Conservation (phyloP, 163 green algal genomes). For the Chlamydomonas reinhardtii region DNA sequence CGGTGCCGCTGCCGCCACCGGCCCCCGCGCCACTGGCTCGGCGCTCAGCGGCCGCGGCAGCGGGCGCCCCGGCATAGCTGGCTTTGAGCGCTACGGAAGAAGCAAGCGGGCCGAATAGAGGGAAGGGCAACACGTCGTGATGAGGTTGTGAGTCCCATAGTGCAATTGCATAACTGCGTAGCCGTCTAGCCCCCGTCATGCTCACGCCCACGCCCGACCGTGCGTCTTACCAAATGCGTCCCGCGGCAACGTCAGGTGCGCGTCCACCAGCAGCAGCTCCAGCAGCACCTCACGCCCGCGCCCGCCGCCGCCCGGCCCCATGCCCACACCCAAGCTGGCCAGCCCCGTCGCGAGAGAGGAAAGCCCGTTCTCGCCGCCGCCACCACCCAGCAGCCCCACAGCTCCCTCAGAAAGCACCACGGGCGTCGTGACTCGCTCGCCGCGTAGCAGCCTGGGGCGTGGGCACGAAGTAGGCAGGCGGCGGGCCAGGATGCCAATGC, state of each 20-base stretch:
- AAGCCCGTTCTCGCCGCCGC: not conserved
- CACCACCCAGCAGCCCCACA: not conserved
- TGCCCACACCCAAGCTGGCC: not conserved
- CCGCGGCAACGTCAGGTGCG: slow-evolving; percentile 26
- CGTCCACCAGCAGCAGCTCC: slow-evolving; percentile 67
- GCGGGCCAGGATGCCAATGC: too few relatives aligned
- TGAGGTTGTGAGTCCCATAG: too few relatives aligned
- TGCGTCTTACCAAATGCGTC: not conserved
- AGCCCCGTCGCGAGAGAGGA: not conserved
- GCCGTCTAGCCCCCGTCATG: too few relatives aligned
- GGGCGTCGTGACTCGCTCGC: slow-evolving; percentile 52
- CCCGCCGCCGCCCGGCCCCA: not conserved
- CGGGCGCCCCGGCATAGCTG: not conserved
- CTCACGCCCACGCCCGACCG: too few relatives aligned
- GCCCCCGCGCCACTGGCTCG: too few relatives aligned
- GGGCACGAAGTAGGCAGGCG: too few relatives aligned
- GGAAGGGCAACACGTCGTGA: too few relatives aligned
- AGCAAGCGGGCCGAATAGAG: not conserved
- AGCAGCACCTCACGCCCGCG: slow-evolving; percentile 56
- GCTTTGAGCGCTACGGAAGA: too few relatives aligned
- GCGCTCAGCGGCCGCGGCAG: not conserved
- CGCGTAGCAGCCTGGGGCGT: slow-evolving; percentile 53
- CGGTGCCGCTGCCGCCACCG: not conserved
- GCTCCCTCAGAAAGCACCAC: slow-evolving; percentile 25
- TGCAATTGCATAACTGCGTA: too few relatives aligned